Percentiles rank a stretch among this genome's conserved stretches.
Evolutionary conservation across 331 rosid species (phyloP).

Genomic region (Pyracantha coccinea): DNA sequence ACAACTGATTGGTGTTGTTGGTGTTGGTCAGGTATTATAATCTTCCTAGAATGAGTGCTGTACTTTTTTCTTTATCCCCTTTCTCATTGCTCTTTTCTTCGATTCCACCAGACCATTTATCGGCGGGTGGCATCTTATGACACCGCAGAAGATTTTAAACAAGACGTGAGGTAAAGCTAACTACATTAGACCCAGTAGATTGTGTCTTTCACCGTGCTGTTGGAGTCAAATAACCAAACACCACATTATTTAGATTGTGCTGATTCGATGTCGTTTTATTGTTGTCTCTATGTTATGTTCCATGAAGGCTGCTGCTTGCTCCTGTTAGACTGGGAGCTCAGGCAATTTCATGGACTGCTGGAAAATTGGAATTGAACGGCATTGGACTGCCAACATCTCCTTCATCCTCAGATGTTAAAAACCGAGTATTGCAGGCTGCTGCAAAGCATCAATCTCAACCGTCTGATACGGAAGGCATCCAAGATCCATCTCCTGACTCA

Average conservation of each 20-base stretch:
- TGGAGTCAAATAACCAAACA: neutral
- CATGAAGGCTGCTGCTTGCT: slow-evolving; percentile 53
- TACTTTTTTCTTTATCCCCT: neutral
- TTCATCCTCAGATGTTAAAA: slow-evolving; percentile 82
- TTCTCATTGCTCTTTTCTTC: slow-evolving; percentile 19
- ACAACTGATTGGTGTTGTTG: slow-evolving; percentile 63
- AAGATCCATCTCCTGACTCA: slow-evolving; percentile 41
- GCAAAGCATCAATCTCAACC: slow-evolving; percentile 95
- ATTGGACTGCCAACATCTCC: slow-evolving; percentile 86
- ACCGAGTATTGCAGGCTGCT: slow-evolving; percentile 87
- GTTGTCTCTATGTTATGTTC: neutral
- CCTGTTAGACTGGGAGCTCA: slow-evolving; percentile 64
- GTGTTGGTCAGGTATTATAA: slow-evolving; percentile 58
- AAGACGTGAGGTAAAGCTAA: slow-evolving; percentile 54
- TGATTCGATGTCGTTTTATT: neutral
- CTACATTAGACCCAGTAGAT: neutral
- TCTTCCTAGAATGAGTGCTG: neutral
- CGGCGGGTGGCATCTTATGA: slow-evolving; percentile 56
- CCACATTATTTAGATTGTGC: neutral
- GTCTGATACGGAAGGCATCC: slow-evolving; percentile 47
- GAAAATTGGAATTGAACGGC: slow-evolving; percentile 68
- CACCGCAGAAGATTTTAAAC: slow-evolving; percentile 49
- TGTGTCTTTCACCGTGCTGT: neutral
- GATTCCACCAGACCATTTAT: slow-evolving; percentile 52
- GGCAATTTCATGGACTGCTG: slow-evolving; percentile 83